Evolutionary conservation across 1,284 basidiomycete species (phyloP), one percentile per base, ranked within the genome.

Genomic region (Sutorius eximius): DNA sequence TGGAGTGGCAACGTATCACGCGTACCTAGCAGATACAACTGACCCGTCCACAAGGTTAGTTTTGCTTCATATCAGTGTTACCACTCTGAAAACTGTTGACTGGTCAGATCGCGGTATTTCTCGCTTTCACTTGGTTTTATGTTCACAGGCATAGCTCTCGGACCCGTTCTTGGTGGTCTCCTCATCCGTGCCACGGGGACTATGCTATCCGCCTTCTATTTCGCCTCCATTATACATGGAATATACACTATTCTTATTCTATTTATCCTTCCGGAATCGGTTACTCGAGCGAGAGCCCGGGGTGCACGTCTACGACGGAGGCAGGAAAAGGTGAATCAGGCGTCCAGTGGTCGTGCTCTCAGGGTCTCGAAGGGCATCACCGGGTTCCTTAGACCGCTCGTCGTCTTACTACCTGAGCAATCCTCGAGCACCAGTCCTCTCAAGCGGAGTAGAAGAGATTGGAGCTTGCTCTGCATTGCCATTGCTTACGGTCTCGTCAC

Each of bases 221-320:
- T 86, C 53, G 79, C 85, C 9, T 64, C 75, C 7, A 53, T 62
- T 18, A 56, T 80, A 2, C 83, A 88, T 56, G 22, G 75, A 16
- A 7, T 82, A 34, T 86, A 82, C 61, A 71, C 79, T 2, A 49
- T 81, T 27, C 62, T 84, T 44, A 65, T 83, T 33, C 79, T 83
- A 70, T 71, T 85, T 56, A 33, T 91, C 57, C 70, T 94, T 38
- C 93, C 93, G 0, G 92, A 95, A 70, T 91, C 90, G 0, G 77
- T 93, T 13, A 75, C 82, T 13, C 64, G 66, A 42, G 64, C 71
- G 5, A 63, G 62, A 18, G 59, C 57, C 30, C 58, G 46, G 2
- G 57, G 53, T 18, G 61, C 65, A 37, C 52, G 51, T 30, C 45
- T 59, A 18, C 65, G 66, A 3, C 20, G 37, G 33, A 53, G 20